Evolutionary conservation across 768 basidiomycete species (phyloP).

Genomic region (Pleurotus eryngii): DNA sequence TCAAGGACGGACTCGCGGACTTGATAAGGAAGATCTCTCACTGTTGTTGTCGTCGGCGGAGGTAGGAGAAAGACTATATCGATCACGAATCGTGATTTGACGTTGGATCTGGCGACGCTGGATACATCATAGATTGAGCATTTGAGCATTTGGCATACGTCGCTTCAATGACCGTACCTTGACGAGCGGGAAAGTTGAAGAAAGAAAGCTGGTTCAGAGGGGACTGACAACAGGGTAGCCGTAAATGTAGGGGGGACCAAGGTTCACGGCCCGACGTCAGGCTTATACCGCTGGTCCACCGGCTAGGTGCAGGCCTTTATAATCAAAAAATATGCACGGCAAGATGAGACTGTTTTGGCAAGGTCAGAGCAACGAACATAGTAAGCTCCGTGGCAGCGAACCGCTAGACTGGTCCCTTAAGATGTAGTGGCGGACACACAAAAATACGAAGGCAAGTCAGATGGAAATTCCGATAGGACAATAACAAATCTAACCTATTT

Average conservation of each 20-base stretch:
- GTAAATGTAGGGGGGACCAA: constrained; percentile 13
- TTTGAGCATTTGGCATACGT: neutral
- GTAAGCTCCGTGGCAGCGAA: constrained; percentile 1
- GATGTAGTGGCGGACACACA: constrained; percentile 4
- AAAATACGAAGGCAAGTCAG: neutral
- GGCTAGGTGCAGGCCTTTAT: neutral
- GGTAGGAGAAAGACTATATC: constrained; percentile 40
- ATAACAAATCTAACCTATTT: constrained; percentile 1
- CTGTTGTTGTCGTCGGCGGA: constrained; percentile 44
- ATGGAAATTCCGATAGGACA: constrained; percentile 13
- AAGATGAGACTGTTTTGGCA: constrained; percentile 11
- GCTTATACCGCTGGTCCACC: constrained; percentile 2
- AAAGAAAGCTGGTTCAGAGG: neutral
- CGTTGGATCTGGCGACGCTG: constrained; percentile 29
- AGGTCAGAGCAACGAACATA: neutral
- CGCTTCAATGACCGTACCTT: neutral
- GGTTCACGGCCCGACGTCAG: constrained; percentile 18
- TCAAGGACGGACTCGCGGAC: constrained; percentile 20
- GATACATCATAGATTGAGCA: constrained; percentile 26
- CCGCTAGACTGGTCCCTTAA: constrained; percentile 9
- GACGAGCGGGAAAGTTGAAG: neutral
- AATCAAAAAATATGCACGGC: constrained; percentile 3
- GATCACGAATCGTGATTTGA: constrained; percentile 34
- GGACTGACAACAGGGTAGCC: neutral
- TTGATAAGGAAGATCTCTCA: constrained; percentile 23